These are phyloP conservation scores for Rhizoclosmatium globosum DNA, from an alignment of 192 early-diverging fungal genomes.

Conservation along the genomic window DNA sequence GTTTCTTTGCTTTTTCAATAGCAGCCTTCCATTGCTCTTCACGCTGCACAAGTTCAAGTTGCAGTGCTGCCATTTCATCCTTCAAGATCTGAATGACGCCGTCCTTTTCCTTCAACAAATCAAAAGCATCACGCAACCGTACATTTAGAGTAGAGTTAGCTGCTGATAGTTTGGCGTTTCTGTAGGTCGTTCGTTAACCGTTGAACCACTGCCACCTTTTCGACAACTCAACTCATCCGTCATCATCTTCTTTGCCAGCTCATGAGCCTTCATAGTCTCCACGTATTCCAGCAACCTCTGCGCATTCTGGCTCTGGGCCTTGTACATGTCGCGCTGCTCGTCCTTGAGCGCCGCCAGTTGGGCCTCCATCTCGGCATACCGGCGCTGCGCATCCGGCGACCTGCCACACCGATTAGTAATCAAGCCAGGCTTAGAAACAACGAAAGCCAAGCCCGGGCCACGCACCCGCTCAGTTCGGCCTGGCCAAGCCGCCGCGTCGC, in stretches of 20 bases:
- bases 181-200: neutral
- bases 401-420: constrained; percentile 19
- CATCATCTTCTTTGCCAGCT: constrained; percentile 63
- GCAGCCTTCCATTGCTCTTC: constrained; percentile 56
- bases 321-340: constrained; percentile 89
- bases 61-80: constrained; percentile 90
- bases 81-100: constrained; percentile 90
- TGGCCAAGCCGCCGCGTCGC: neutral
- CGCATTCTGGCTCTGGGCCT: constrained; percentile 89
- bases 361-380: constrained; percentile 71
- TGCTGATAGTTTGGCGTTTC: constrained; percentile 34
- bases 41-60: constrained; percentile 85
- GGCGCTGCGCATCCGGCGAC: constrained; percentile 39
- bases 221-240: constrained; percentile 68
- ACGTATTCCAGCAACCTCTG: constrained; percentile 87
- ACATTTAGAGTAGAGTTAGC: constrained; percentile 28
- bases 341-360: constrained; percentile 80
- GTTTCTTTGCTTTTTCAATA: constrained; percentile 68
- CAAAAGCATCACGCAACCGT: constrained; percentile 43
- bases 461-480: constrained; percentile 5
- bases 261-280: constrained; percentile 72
- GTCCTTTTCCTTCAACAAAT: constrained; percentile 85
- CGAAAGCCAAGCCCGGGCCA: too few relatives aligned
- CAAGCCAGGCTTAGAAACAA: neutral
- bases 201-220: neutral